Base-by-base conservation (phyloP, 257 asterid species). In the Plantago major region DNA sequence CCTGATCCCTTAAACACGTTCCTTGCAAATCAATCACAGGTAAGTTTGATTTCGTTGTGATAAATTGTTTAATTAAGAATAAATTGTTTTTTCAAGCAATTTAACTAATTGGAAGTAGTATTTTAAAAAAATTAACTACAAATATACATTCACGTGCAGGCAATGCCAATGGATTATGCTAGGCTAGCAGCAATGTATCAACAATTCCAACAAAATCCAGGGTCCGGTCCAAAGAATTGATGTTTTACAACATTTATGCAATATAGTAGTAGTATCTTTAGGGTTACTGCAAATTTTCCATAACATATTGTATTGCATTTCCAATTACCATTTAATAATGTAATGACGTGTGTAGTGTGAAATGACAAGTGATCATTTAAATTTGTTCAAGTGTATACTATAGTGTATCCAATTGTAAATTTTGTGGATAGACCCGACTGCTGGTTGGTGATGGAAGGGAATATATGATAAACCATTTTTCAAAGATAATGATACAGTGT, bases 121-220 rank as follows among this genome's bases (percentile, higher is more conserved):
- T 22, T 22, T 22, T 22, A 1, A 1, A 1, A 48, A 48, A 48
- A 2, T 50, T 17, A 11, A 1, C 2, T 50, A 11, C 10, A 17
- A 16, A 50, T 61, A 4, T 49, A 46, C 26, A 18, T n/a, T 58
- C 8, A 28, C 11, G 11, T 63, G 81, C 90, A 83, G 90, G 87
- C 95, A 7, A 77, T 77, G 83, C 67, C 74, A 9, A 63, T 85
- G 70, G 96, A 87, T 60, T 86, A 79, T 13, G 83, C 78, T 53
- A 78, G 86, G 75, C 66, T 90, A 71, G 89, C 94, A 30, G 78
- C 86, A 46, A 26, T 87, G 83, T 83, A 77, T 65, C 96, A 80
- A 42, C 97, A 83, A 62, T 76, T 85, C 52, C 95, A 79, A 67
- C 93, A 76, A 72, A 67, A 54, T 13, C 48, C 60, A 12, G 73